Percentiles rank a stretch among this genome's conserved stretches.
Conservation (phyloP, 345 rosid genomes). For the Anastatica hierochuntica region DNA sequence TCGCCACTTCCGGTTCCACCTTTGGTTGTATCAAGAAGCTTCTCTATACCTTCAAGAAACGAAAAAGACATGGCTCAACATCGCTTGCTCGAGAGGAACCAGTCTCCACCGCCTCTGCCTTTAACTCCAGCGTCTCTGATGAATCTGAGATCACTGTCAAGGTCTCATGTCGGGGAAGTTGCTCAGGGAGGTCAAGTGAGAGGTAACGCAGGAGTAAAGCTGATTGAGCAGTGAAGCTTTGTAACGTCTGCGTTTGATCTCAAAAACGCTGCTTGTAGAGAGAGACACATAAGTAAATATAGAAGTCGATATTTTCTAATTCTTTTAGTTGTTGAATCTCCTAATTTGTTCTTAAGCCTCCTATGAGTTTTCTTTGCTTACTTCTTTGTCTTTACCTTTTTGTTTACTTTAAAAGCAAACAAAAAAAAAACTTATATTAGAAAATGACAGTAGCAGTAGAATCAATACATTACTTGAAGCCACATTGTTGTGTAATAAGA, state of each 20-base stretch:
- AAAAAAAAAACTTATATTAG: no score
- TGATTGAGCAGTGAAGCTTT: conserved; percentile 11
- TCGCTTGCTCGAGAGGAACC: conserved; percentile 31
- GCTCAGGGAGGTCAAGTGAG: conserved; percentile 46
- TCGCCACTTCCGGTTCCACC: conserved; percentile 88
- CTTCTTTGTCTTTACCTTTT: background rate
- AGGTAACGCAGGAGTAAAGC: conserved; percentile 40
- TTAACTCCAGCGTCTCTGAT: conserved; percentile 59
- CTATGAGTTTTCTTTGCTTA: no score
- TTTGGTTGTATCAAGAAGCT: conserved; percentile 57
- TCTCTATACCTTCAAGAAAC: conserved; percentile 72
- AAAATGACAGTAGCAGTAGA: no score
- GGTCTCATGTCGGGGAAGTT: conserved; percentile 29
- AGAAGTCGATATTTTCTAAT: conserved; percentile 7
- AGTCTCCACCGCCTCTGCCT: conserved; percentile 75
- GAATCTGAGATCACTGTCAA: conserved; percentile 24
- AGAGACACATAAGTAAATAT: conserved; percentile 3
- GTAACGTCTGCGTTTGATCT: background rate
- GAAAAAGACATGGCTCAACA: conserved; percentile 47
- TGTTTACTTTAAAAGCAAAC: no score
- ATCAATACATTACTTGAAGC: no score
- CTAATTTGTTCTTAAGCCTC: background rate
- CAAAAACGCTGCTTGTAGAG: conserved; percentile 16
- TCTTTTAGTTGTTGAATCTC: conserved; percentile 9
- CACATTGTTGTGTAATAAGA: no score